Conservation (phyloP, 352 stramenopile species). For the Phytophthora sansomeana region DNA sequence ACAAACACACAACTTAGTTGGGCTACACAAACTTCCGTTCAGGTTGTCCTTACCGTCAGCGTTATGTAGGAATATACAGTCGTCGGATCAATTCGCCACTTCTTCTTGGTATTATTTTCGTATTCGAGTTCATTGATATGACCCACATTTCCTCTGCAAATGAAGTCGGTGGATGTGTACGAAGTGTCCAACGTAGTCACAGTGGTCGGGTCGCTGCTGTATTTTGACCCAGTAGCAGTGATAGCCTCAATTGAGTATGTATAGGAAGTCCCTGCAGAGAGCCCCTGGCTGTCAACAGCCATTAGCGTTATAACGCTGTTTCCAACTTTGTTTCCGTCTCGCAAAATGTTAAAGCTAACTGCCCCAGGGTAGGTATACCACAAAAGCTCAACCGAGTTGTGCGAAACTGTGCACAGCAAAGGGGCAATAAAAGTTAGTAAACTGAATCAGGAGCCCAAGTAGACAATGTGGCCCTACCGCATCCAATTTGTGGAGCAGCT, state of each 20-base stretch:
- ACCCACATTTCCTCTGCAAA: conserved; percentile 36
- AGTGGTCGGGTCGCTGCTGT: conserved; percentile 12
- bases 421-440: conserved; percentile 4
- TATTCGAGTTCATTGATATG: conserved; percentile 51
- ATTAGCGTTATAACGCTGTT: background rate
- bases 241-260: conserved; percentile 26
- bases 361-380: conserved; percentile 56
- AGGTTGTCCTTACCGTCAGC: conserved; percentile 30
- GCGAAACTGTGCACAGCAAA: conserved; percentile 37
- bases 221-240: conserved; percentile 15
- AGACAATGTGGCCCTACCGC: conserved; percentile 27
- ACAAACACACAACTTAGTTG: background rate
- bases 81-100: conserved; percentile 49
- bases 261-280: conserved; percentile 24
- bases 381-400: conserved; percentile 36
- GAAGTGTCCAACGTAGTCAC: conserved; percentile 29
- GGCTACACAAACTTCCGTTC: background rate
- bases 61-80: conserved; percentile 39
- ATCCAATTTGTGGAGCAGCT: conserved; percentile 40
- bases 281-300: background rate
- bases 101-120: conserved; percentile 30
- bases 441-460: background rate
- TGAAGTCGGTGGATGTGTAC: conserved; percentile 2
- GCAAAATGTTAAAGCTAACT: conserved; percentile 49
- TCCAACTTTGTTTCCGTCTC: conserved; percentile 34